Conservation (phyloP, 2,329 filamentous ascomycete genomes). For the Colletotrichum tabaci region DNA sequence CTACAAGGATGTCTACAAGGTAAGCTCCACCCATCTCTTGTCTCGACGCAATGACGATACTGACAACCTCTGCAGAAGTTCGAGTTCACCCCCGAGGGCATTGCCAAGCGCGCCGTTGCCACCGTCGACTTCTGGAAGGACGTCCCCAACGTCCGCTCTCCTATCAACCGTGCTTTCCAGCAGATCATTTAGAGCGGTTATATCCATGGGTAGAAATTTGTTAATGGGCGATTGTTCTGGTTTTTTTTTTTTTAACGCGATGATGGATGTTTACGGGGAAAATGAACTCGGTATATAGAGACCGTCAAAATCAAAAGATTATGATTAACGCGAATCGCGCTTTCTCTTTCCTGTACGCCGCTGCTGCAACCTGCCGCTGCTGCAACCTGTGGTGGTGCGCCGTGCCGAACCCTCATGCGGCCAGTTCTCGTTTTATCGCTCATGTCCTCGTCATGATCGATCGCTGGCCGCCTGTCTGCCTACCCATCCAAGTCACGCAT, state of each 20-base stretch:
- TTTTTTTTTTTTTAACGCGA: constrained; percentile 38
- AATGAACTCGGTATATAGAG: constrained; percentile 43
- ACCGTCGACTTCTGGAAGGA: constrained; percentile 99
- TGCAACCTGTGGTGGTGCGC: constrained; percentile 14
- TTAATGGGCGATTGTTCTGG: constrained; percentile 38
- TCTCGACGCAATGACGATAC: constrained; percentile 34
- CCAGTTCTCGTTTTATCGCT: constrained; percentile 28
- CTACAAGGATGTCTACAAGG: constrained; percentile 98
- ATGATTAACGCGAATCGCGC: constrained; percentile 39
- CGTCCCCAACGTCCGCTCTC: constrained; percentile 89
- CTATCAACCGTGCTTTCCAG: constrained; percentile 97
- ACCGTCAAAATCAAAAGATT: constrained; percentile 43
- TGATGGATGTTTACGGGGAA: constrained; percentile 40
- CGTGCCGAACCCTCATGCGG: constrained; percentile 16
- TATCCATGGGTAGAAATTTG: constrained; percentile 38
- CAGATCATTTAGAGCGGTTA: constrained; percentile 83
- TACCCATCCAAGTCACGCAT: background rate
- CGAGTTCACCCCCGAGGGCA: constrained; percentile 97
- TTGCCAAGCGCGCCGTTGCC: constrained; percentile 92
- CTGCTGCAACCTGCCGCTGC: constrained; percentile 17
- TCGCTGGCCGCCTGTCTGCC: background rate
- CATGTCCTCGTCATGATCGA: constrained; percentile 25
- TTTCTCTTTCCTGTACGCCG: constrained; percentile 33
- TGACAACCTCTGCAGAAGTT: constrained; percentile 82
- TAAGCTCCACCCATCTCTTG: constrained; percentile 55